Conservation (phyloP, 129 eudicot species). For the Helianthus tuberosus region DNA sequence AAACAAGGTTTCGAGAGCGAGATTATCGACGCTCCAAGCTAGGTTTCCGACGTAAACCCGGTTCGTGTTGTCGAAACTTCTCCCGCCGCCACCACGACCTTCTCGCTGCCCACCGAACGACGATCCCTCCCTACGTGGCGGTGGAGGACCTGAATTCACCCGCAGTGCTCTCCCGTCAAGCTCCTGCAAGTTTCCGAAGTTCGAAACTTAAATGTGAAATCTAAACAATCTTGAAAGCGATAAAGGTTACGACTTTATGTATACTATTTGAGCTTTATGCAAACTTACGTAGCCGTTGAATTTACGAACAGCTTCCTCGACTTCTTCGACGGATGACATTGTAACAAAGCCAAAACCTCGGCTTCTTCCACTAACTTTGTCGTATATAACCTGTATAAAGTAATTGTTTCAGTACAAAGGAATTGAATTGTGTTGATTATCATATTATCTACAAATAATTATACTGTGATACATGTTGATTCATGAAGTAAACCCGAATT, state of each 20-base stretch:
- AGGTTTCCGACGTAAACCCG: slow-evolving; percentile 88
- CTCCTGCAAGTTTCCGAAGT: slow-evolving; percentile 52
- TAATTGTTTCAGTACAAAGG: neutral
- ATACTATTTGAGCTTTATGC: neutral
- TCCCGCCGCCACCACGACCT: slow-evolving; percentile 50
- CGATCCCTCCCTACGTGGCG: slow-evolving; percentile 68
- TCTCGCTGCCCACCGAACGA: slow-evolving; percentile 51
- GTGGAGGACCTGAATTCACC: slow-evolving; percentile 95
- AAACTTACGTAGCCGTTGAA: slow-evolving; percentile 80
- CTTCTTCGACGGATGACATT: slow-evolving; percentile 67
- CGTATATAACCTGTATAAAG: slow-evolving; percentile 58
- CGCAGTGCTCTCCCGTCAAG: slow-evolving; percentile 74
- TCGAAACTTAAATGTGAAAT: neutral
- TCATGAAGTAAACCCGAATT: neutral
- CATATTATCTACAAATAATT: too few relatives aligned
- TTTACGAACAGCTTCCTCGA: slow-evolving; percentile 55
- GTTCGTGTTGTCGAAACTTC: slow-evolving; percentile 58
- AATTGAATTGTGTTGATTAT: too few relatives aligned
- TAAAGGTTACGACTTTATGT: slow-evolving; percentile 4
- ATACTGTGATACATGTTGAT: neutral
- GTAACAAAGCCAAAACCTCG: slow-evolving; percentile 85
- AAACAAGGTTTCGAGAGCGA: slow-evolving; percentile 72
- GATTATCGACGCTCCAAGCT: slow-evolving; percentile 83
- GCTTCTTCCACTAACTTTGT: slow-evolving; percentile 70
- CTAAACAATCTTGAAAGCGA: slow-evolving; percentile 1